These are phyloP conservation scores for Colletotrichum graminicola DNA, from an alignment of 2,329 filamentous ascomycete genomes.

Conservation along the genomic window DNA sequence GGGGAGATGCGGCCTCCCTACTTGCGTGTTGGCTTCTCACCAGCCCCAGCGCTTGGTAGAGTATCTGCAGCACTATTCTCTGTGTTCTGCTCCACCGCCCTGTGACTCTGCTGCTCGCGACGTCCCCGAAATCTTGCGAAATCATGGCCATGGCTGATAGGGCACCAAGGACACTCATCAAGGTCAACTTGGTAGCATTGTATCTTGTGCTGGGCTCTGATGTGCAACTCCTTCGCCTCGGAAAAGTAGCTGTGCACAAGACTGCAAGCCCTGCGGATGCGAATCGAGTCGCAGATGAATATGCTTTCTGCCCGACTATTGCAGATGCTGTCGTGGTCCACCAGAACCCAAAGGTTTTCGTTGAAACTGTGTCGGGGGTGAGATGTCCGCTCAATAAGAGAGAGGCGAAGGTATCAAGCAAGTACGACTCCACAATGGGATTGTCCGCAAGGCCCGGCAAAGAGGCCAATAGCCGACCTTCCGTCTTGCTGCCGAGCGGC, in stretches of 20 bases:
- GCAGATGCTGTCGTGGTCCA: conserved; percentile 31
- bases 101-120: neutral
- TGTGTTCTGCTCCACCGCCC: neutral
- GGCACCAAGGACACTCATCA: conserved; percentile 50
- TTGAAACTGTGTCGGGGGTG: conserved; percentile 4
- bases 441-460: conserved; percentile 48
- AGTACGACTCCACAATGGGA: neutral
- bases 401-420: conserved; percentile 15
- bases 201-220: neutral
- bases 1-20: conserved; percentile 15
- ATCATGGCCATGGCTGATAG: conserved; percentile 47
- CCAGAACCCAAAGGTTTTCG: conserved; percentile 18
- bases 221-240: neutral
- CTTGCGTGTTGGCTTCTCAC: conserved; percentile 2
- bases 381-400: conserved; percentile 16
- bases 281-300: conserved; percentile 20
- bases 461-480: conserved; percentile 45
- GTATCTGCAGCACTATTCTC: conserved; percentile 19
- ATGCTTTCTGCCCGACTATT: conserved; percentile 16
- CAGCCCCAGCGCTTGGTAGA: conserved; percentile 32
- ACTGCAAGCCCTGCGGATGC: conserved; percentile 24
- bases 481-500: neutral
- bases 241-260: conserved; percentile 5
- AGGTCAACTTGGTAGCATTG: conserved; percentile 27
- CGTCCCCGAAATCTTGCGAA: conserved; percentile 26